Conservation (phyloP, 768 basidiomycete genomes). For the Clitopilus passeckerianus region DNA sequence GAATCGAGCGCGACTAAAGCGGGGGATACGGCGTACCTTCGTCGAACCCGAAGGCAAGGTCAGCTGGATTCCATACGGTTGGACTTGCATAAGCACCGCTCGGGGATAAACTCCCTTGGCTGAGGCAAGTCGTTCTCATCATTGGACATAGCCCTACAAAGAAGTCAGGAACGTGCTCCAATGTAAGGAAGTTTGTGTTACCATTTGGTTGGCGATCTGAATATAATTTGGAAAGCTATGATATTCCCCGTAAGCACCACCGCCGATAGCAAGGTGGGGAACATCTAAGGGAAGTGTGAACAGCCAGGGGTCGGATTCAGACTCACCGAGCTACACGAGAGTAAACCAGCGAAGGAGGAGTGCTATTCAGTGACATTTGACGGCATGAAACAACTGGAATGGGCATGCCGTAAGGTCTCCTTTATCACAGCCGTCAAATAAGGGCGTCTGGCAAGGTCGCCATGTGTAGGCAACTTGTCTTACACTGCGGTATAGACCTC, state of each 20-base stretch:
- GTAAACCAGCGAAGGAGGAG: constrained; percentile 6
- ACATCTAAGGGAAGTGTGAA: too few relatives aligned
- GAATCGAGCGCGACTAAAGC: too few relatives aligned
- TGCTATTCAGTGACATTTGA: neutral
- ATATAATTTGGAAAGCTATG: constrained; percentile 26
- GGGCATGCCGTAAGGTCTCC: constrained; percentile 24
- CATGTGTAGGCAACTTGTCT: constrained; percentile 23
- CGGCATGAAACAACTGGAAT: neutral
- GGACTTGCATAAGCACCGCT: constrained; percentile 26
- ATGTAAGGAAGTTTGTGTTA: constrained; percentile 1
- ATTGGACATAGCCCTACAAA: constrained; percentile 27
- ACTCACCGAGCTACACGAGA: constrained; percentile 16
- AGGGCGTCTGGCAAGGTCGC: constrained; percentile 19
- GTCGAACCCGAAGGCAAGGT: constrained; percentile 17
- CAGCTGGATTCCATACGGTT: constrained; percentile 11
- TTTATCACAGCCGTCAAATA: constrained; percentile 26
- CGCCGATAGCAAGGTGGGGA: constrained; percentile 21
- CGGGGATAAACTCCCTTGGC: constrained; percentile 27
- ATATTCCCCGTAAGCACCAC: constrained; percentile 30
- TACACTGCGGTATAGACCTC: constrained; percentile 24
- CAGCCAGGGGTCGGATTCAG: too few relatives aligned
- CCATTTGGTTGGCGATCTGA: constrained; percentile 25
- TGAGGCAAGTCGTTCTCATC: constrained; percentile 26
- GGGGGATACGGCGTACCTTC: too few relatives aligned
- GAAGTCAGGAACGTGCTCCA: neutral